These are phyloP conservation scores for Aspergillus sp. DNA, from an alignment of 2,329 filamentous ascomycete species.

Conservation along the genomic window DNA sequence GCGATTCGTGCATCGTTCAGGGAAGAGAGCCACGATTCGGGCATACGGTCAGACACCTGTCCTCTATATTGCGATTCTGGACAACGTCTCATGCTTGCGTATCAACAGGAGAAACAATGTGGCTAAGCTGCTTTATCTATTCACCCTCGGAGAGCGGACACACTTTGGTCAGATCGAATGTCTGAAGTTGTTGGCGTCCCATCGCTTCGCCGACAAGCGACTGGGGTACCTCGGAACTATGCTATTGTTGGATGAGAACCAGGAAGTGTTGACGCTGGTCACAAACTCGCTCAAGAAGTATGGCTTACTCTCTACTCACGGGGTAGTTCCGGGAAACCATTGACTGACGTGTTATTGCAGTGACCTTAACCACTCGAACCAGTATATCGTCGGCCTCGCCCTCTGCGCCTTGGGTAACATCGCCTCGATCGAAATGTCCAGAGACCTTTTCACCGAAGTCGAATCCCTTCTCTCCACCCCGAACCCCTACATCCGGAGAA, in stretches of 20 bases:
- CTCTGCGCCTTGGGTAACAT: slow-evolving; percentile 97
- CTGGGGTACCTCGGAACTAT: slow-evolving; percentile 94
- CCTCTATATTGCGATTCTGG: slow-evolving; percentile 2
- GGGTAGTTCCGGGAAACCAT: background rate
- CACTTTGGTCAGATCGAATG: slow-evolving; percentile 99
- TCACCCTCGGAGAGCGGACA: slow-evolving; percentile 92
- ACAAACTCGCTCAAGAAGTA: slow-evolving; percentile 98
- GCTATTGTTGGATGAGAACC: slow-evolving; percentile 92
- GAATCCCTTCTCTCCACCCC: slow-evolving; percentile 85
- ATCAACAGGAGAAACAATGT: slow-evolving; percentile 85
- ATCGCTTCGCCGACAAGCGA: slow-evolving; percentile 95
- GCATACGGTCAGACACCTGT: slow-evolving; percentile 60
- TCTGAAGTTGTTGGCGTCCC: slow-evolving; percentile 90
- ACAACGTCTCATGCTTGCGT: slow-evolving; percentile 16
- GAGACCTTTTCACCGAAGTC: slow-evolving; percentile 93
- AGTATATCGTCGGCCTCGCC: slow-evolving; percentile 95
- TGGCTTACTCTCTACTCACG: slow-evolving; percentile 14
- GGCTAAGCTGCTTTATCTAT: slow-evolving; percentile 94
- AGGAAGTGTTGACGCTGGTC: slow-evolving; percentile 92
- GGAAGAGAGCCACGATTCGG: slow-evolving; percentile 90
- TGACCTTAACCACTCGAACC: slow-evolving; percentile 93
- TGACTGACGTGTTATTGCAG: slow-evolving; percentile 40
- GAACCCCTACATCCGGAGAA: slow-evolving; percentile 96
- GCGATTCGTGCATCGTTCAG: slow-evolving; percentile 95
- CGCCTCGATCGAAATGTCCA: slow-evolving; percentile 94